phyloP scores from a whole-genome alignment of 108 stramenopile genomes.

The Stephanodiscus triporus region DNA sequence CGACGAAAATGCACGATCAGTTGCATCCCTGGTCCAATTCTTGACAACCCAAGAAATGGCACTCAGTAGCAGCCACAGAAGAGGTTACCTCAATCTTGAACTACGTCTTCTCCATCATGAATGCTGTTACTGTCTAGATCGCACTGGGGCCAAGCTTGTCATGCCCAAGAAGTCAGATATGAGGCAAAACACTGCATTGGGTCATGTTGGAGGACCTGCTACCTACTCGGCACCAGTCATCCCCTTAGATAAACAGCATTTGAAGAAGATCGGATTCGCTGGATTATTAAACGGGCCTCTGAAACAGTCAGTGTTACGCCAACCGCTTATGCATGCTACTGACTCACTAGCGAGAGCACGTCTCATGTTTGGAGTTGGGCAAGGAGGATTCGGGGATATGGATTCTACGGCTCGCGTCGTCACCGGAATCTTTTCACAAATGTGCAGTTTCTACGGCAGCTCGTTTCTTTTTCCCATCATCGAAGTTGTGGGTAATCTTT shows the following conservation, averaged over 20 bases:
- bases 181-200: slow-evolving; percentile 38
- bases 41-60: slow-evolving; percentile 79
- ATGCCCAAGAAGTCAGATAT: slow-evolving; percentile 20
- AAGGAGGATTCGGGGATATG: slow-evolving; percentile 56
- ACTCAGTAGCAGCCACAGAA: slow-evolving; percentile 75
- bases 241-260: slow-evolving; percentile 65
- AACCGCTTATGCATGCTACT: slow-evolving; percentile 83
- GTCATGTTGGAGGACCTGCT: slow-evolving; percentile 64
- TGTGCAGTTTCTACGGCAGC: slow-evolving; percentile 82
- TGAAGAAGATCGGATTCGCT: slow-evolving; percentile 64
- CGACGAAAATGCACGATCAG: slow-evolving; percentile 64
- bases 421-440: slow-evolving; percentile 78
- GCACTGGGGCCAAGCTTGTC: slow-evolving; percentile 46
- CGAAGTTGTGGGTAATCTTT: slow-evolving; percentile 69
- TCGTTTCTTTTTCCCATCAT: slow-evolving; percentile 83
- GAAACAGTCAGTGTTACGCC: slow-evolving; percentile 79
- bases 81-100: slow-evolving; percentile 84
- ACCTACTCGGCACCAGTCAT: slow-evolving; percentile 76
- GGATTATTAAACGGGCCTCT: slow-evolving; percentile 73
- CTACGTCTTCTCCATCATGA: slow-evolving; percentile 81
- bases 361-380: slow-evolving; percentile 78
- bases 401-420: slow-evolving; percentile 84
- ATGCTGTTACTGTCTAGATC: slow-evolving; percentile 63
- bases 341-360: slow-evolving; percentile 86
- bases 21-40: slow-evolving; percentile 70